A percentile compares a stretch with the other conserved stretches of the same genome.
phyloP scores from a whole-genome alignment of 441 rosid genomes.

The Brassica hybrid region DNA sequence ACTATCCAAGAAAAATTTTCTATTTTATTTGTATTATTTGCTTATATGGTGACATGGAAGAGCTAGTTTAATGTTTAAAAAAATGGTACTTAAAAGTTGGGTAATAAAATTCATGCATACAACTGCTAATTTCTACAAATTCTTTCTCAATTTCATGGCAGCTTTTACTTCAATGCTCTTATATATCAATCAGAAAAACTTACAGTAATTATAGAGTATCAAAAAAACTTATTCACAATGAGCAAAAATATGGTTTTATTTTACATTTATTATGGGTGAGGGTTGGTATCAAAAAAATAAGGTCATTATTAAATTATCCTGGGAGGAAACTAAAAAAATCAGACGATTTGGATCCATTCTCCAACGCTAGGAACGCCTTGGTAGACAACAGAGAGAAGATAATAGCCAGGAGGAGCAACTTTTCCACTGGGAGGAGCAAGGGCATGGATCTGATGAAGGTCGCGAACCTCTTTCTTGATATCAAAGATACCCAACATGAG shows the following conservation, averaged over 20 bases:
- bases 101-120: not conserved
- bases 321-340: not conserved
- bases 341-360: conserved; percentile 49
- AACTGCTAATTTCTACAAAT: not conserved
- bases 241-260: not conserved
- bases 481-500: conserved; percentile 40
- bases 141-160: not conserved
- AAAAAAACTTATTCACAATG: not conserved
- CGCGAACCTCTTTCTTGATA: not conserved
- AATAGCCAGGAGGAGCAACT: conserved; percentile 61
- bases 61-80: no score
- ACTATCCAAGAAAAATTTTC: no score
- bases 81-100: not conserved
- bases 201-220: not conserved
- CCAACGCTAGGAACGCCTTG: conserved; percentile 53
- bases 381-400: conserved; percentile 52
- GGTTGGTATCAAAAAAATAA: not conserved
- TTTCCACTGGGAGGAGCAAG: conserved; percentile 43
- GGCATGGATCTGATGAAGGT: conserved; percentile 24
- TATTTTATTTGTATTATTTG: no score
- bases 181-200: not conserved
- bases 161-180: not conserved
- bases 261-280: not conserved
- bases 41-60: no score
- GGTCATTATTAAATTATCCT: not conserved